Percentiles rank a stretch among this genome's conserved stretches.
Conservation (phyloP, 768 basidiomycete species). For the Tylopilus balloui region DNA sequence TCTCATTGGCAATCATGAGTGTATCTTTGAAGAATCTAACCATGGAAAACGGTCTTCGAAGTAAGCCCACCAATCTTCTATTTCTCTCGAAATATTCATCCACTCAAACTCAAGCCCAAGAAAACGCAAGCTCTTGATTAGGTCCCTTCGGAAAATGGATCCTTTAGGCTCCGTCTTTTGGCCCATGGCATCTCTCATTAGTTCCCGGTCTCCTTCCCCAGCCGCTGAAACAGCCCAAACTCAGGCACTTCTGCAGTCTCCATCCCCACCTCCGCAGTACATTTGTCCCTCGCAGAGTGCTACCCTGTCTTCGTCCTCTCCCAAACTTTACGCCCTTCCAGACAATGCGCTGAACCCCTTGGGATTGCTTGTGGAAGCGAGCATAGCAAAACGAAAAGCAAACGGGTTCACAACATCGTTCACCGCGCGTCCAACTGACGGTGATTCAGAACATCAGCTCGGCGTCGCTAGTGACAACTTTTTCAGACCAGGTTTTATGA, state of each 20-base stretch:
- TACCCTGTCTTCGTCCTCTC: conserved; percentile 48
- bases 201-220: conserved; percentile 79
- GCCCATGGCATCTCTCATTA: conserved; percentile 74
- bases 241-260: conserved; percentile 54
- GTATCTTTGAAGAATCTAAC: conserved; percentile 95
- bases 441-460: conserved; percentile 46
- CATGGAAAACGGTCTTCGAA: conserved; percentile 87
- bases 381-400: conserved; percentile 67
- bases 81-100: conserved; percentile 26
- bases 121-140: conserved; percentile 79
- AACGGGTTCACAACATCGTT: conserved; percentile 43
- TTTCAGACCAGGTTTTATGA: conserved; percentile 77
- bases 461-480: conserved; percentile 85
- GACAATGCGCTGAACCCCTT: conserved; percentile 92
- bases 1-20: conserved; percentile 73
- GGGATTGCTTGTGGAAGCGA: conserved; percentile 88
- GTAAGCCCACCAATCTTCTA: conserved; percentile 37
- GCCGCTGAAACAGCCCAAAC: conserved; percentile 44
- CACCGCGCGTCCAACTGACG: conserved; percentile 35
- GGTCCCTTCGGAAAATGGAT: conserved; percentile 87
- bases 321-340: conserved; percentile 85
- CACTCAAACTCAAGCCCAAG: conserved; percentile 40
- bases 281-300: conserved; percentile 22
- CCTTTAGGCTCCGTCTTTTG: conserved; percentile 86
- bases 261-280: conserved; percentile 46